Evolutionary conservation across 2,329 filamentous ascomycete genomes (phyloP), one percentile per base, ranked within the genome.

Genomic region (Immersiporthe knoxdaviesiana): DNA sequence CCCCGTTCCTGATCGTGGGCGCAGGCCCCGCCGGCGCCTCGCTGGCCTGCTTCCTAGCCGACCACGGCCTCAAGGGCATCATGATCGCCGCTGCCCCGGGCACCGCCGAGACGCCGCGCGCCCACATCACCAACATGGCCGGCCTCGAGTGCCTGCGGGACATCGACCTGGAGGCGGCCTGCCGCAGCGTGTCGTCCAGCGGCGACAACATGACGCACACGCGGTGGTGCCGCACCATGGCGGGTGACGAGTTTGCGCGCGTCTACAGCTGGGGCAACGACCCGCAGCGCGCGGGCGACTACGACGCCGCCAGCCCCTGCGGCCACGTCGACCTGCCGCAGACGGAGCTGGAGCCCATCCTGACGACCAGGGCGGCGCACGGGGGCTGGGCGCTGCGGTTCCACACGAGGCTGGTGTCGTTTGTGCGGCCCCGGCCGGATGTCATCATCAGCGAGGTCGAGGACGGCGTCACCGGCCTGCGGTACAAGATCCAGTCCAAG

Each of bases 81-180:
- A 82, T 89, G 71, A 79, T 90, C 64, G 81, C 82, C 8, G 74
- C 80, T 1, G 81, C 83, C 0, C 76, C 84, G 0, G 81, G 82
- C 3, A 87, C 83, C 1, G 85, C 87, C 1, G 79, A 85, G 68
- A 88, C 86, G 1, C 88, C 88, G 1, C 79, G 88, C 35, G 87
- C 87, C 0, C 87, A 90, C 74, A 87, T 89, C 68, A 88, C 84
- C 58, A 90, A 89, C 74, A 85, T 84, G 76, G 86, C 85, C 0
- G 85, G 85, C 0, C 74, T 86, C 79, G 88, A 87, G 72, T 86
- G 84, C 73, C 77, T 87, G 2, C 80, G 85, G 10, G 85, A 87
- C 70, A 82, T 87, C 67, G 84, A 81, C 0, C 75, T 87, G 2
- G 84, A 87, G 37, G 64, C 76, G 39, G 81, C 82, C 27, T 79